Percentiles rank a stretch among this genome's conserved stretches.
phyloP scores from a whole-genome alignment of 768 basidiomycete species.

The Tricholoma matsutake region DNA sequence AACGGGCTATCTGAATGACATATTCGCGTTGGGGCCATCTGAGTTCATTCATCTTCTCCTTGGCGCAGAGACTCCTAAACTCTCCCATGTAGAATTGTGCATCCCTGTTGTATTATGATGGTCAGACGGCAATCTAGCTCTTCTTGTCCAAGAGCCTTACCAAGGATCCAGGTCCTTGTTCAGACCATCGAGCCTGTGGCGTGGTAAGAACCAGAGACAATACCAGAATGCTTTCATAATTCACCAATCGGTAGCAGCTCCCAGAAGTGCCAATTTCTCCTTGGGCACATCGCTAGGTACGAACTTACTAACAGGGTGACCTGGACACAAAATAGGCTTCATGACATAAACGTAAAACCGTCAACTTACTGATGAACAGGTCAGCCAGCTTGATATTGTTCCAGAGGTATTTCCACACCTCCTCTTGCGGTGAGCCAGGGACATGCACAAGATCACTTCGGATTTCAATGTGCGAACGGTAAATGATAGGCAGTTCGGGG shows the following conservation, averaged over 20 bases:
- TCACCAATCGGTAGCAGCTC: conserved; percentile 84
- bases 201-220: conserved; percentile 2
- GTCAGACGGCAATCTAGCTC: background rate
- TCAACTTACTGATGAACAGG: conserved; percentile 74
- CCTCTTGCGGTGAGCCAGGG: conserved; percentile 79
- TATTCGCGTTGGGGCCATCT: conserved; percentile 82
- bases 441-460: conserved; percentile 83
- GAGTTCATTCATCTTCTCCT: conserved; percentile 80
- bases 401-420: conserved; percentile 95
- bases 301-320: conserved; percentile 91
- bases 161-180: conserved; percentile 84
- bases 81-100: conserved; percentile 88
- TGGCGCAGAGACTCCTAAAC: conserved; percentile 71
- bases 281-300: conserved; percentile 82
- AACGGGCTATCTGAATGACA: conserved; percentile 89
- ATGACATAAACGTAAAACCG: background rate
- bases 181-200: conserved; percentile 81
- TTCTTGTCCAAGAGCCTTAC: conserved; percentile 18
- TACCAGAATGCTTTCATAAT: conserved; percentile 18
- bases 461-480: conserved; percentile 94
- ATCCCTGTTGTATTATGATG: conserved; percentile 41
- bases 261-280: conserved; percentile 68
- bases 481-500: conserved; percentile 85
- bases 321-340: conserved; percentile 22
- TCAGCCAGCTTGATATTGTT: conserved; percentile 88